phyloP scores from a whole-genome alignment of 108 stramenopile species.

The Cylindrotheca fusiformis region DNA sequence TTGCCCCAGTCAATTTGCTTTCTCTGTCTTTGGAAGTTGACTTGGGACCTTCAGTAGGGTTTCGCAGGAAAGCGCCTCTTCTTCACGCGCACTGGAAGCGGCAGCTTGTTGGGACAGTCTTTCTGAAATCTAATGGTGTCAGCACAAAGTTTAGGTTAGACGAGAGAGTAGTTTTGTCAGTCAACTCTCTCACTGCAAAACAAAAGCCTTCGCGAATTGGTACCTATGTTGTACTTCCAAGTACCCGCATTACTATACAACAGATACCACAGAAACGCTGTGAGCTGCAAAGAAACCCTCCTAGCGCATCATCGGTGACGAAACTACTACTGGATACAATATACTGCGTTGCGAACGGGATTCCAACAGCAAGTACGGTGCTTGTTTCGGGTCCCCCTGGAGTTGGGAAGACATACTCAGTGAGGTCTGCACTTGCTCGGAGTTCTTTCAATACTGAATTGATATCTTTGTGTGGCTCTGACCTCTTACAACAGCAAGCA shows the following conservation, averaged over 20 bases:
- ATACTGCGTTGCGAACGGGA: neutral
- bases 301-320: slow-evolving; percentile 6
- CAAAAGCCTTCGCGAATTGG: neutral
- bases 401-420: slow-evolving; percentile 59
- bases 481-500: slow-evolving; percentile 13
- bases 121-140: slow-evolving; percentile 1
- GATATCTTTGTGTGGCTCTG: slow-evolving; percentile 30
- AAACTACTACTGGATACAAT: slow-evolving; percentile 13
- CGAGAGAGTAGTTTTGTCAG: neutral
- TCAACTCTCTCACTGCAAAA: slow-evolving; percentile 1
- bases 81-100: slow-evolving; percentile 28
- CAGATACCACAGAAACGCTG: no score
- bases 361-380: slow-evolving; percentile 39
- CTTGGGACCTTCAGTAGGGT: no score
- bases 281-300: neutral
- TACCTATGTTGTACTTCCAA: slow-evolving; percentile 22
- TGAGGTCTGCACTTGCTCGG: slow-evolving; percentile 10
- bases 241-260: slow-evolving; percentile 21
- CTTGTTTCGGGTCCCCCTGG: slow-evolving; percentile 57
- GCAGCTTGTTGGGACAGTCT: slow-evolving; percentile 23
- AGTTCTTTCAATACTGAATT: slow-evolving; percentile 17
- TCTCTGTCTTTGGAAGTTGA: no score
- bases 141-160: neutral
- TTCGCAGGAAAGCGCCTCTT: no score
- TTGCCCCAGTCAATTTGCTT: no score